phyloP scores from a whole-genome alignment of 495 filamentous ascomycete species.

The Terfezia claveryi region DNA sequence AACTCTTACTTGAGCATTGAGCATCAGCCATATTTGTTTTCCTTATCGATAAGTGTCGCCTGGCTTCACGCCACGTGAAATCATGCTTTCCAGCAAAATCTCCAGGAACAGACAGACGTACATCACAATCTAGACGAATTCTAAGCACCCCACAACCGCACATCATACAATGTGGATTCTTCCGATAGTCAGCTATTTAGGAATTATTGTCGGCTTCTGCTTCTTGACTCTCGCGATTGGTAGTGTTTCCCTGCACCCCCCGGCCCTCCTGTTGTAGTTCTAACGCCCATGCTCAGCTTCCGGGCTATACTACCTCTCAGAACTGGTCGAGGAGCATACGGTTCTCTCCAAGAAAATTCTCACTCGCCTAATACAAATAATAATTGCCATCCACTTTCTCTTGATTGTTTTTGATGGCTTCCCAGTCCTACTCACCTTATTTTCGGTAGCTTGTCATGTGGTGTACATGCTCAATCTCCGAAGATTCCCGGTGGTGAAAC shows the following conservation, averaged over 20 bases:
- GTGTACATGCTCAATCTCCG: constrained; percentile 71
- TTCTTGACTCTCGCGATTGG: constrained; percentile 89
- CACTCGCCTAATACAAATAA: constrained; percentile 59
- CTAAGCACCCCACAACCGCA: constrained; percentile 1
- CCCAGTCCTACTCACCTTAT: constrained; percentile 44
- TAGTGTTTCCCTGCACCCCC: constrained; percentile 20
- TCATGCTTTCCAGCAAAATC: too few species aligned
- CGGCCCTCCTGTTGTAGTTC: neutral
- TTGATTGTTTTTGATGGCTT: constrained; percentile 67
- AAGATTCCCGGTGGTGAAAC: constrained; percentile 67
- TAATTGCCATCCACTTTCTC: constrained; percentile 52
- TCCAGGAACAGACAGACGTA: too few species aligned
- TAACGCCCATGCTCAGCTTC: constrained; percentile 36
- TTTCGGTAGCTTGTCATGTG: constrained; percentile 63
- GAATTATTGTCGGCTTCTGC: constrained; percentile 66
- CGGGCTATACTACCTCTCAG: constrained; percentile 92
- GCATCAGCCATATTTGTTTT: too few species aligned
- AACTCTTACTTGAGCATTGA: too few species aligned
- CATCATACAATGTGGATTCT: constrained; percentile 61
- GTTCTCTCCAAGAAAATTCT: constrained; percentile 73
- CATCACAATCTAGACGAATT: too few species aligned
- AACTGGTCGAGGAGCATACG: constrained; percentile 93
- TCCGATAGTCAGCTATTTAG: constrained; percentile 70
- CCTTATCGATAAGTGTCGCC: too few species aligned
- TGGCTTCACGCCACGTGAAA: too few species aligned